Evolutionary conservation across 176 grass and related monocot species (phyloP).

Genomic region (Secale cereale): DNA sequence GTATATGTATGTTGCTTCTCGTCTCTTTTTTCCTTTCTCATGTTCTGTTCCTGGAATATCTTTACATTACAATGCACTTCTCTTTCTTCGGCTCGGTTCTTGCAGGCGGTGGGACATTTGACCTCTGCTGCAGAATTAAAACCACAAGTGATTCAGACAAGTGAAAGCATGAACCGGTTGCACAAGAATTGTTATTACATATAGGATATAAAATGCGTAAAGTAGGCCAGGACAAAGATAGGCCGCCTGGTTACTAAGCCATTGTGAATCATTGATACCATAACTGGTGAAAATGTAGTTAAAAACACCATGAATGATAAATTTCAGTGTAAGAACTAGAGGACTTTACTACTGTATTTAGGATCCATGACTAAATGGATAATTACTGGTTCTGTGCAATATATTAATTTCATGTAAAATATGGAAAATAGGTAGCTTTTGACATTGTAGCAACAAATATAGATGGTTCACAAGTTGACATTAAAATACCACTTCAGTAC

Average conservation of each 20-base stretch:
- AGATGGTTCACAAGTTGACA: not conserved
- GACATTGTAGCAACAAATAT: not conserved
- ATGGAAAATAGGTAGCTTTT: not conserved
- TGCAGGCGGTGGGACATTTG: constrained; percentile 31
- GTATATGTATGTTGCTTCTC: constrained; percentile 32
- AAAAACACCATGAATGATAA: not conserved
- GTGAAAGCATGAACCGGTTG: not conserved
- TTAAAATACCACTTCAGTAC: not conserved
- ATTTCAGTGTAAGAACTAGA: not conserved
- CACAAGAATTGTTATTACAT: not conserved
- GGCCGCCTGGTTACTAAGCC: not conserved
- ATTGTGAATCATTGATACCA: not conserved
- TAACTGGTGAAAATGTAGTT: not conserved
- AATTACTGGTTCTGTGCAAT: not conserved
- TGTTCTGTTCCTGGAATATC: constrained; percentile 24
- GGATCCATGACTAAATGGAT: not conserved
- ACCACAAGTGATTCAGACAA: not conserved
- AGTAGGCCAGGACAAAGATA: not conserved
- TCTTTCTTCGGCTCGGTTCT: constrained; percentile 78
- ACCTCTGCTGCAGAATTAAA: constrained; percentile 31
- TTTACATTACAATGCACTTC: constrained; percentile 79
- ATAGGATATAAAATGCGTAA: too few relatives aligned
- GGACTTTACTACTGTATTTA: not conserved
- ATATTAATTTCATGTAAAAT: not conserved
- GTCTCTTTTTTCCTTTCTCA: not conserved